Conservation (phyloP, 148 eudicot species). For the Cornus controversa region DNA sequence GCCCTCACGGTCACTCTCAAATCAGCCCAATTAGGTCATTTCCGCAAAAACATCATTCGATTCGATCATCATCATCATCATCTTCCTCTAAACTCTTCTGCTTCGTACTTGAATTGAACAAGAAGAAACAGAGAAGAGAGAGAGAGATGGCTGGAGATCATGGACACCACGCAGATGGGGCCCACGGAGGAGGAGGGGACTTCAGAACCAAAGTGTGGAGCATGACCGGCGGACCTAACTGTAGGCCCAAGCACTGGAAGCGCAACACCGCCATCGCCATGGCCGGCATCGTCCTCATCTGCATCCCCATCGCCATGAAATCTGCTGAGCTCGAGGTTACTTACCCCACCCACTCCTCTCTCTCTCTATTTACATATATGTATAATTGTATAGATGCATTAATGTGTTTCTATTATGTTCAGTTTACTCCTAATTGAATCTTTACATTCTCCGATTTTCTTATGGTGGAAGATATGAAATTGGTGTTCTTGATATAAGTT, state of each 20-base stretch:
- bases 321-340: conserved; percentile 87
- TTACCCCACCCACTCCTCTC: not conserved
- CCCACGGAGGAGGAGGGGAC: conserved; percentile 54
- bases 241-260: conserved; percentile 85
- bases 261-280: conserved; percentile 93
- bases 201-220: conserved; percentile 91
- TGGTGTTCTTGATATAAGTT: not conserved
- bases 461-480: not conserved
- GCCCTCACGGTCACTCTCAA: too few relatives aligned
- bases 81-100: not conserved
- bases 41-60: too few relatives aligned
- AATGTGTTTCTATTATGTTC: not conserved
- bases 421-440: not conserved
- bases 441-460: not conserved
- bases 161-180: conserved; percentile 49
- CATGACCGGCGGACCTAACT: conserved; percentile 84
- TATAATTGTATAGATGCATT: not conserved
- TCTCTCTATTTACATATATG: not conserved
- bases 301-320: conserved; percentile 86
- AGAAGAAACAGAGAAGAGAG: conserved; percentile 11
- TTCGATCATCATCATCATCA: not conserved
- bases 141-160: conserved; percentile 53
- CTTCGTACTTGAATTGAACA: not conserved
- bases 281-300: conserved; percentile 68
- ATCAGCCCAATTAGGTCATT: too few relatives aligned